These are phyloP conservation scores for Epichloe aotearoae DNA, from an alignment of 2,329 filamentous ascomycete species.

Conservation along the genomic window DNA sequence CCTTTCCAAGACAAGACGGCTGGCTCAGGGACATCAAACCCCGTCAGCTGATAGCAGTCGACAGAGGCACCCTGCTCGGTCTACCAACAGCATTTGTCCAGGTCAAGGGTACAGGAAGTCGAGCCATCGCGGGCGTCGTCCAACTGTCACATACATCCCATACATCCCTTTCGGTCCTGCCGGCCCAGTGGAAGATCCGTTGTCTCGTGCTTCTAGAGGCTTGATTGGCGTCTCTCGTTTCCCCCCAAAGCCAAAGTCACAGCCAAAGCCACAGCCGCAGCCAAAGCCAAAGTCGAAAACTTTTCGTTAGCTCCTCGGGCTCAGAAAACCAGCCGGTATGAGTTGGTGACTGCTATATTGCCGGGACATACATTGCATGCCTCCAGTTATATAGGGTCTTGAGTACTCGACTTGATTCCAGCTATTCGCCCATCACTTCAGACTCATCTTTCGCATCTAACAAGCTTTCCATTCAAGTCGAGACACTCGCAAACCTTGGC, in stretches of 20 bases:
- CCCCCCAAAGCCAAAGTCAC: not conserved
- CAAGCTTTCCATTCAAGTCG: not conserved
- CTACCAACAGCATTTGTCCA: constrained; percentile 4
- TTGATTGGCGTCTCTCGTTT: constrained; percentile 3
- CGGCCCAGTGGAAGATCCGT: constrained; percentile 6
- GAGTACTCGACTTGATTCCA: not conserved
- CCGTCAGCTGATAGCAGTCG: not conserved
- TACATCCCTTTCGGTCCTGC: constrained; percentile 4
- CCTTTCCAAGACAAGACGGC: not conserved
- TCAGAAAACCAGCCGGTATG: constrained; percentile 4
- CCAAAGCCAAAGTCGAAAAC: not conserved
- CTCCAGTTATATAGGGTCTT: not conserved
- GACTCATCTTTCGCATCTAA: not conserved
- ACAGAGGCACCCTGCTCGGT: not conserved
- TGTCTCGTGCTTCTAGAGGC: constrained; percentile 3
- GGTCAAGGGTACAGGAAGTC: constrained; percentile 4
- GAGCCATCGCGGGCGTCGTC: constrained; percentile 4
- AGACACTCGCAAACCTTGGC: not conserved
- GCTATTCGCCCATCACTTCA: not conserved
- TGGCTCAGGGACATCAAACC: not conserved
- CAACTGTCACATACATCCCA: constrained; percentile 8
- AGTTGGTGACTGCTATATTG: not conserved
- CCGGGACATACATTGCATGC: not conserved
- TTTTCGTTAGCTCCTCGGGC: not conserved
- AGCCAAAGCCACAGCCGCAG: too few species aligned